phyloP scores from a whole-genome alignment of 1,284 basidiomycete genomes.

The Lignosus rhinocerotis region DNA sequence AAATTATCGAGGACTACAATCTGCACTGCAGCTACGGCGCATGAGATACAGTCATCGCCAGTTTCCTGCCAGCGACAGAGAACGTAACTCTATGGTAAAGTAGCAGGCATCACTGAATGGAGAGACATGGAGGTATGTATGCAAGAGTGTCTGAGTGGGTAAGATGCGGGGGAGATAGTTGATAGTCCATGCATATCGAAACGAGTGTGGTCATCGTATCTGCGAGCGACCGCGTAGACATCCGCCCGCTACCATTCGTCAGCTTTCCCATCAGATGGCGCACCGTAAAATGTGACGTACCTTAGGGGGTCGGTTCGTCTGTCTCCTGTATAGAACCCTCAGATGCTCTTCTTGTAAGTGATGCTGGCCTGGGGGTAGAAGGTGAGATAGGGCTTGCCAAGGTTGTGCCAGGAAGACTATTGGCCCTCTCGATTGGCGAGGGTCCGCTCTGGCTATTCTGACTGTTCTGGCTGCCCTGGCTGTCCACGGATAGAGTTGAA shows the following conservation, averaged over 20 bases:
- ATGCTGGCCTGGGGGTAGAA: constrained; percentile 13
- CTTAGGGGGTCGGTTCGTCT: constrained; percentile 12
- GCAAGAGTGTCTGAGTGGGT: constrained; percentile 12
- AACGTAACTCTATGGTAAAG: constrained; percentile 11
- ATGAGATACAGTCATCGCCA: neutral
- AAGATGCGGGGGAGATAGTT: neutral
- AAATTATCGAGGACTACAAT: constrained; percentile 9
- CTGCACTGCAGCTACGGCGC: neutral
- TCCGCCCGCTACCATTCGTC: neutral
- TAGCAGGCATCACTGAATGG: neutral
- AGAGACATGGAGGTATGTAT: constrained; percentile 4
- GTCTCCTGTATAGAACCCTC: constrained; percentile 20
- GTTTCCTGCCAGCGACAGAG: neutral
- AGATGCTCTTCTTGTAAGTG: constrained; percentile 24
- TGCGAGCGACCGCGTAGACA: neutral
- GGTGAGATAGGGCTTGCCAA: constrained; percentile 20
- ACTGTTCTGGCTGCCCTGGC: constrained; percentile 24
- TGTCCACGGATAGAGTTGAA: constrained; percentile 37
- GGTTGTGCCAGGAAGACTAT: constrained; percentile 16
- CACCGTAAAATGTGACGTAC: neutral
- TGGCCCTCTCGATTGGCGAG: constrained; percentile 15
- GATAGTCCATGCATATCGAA: constrained; percentile 2
- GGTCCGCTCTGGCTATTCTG: constrained; percentile 14
- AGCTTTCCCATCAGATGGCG: neutral
- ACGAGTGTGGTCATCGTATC: constrained; percentile 4